phyloP scores from a whole-genome alignment of 1,284 basidiomycete species.

The Heterobasidion irregulare region DNA sequence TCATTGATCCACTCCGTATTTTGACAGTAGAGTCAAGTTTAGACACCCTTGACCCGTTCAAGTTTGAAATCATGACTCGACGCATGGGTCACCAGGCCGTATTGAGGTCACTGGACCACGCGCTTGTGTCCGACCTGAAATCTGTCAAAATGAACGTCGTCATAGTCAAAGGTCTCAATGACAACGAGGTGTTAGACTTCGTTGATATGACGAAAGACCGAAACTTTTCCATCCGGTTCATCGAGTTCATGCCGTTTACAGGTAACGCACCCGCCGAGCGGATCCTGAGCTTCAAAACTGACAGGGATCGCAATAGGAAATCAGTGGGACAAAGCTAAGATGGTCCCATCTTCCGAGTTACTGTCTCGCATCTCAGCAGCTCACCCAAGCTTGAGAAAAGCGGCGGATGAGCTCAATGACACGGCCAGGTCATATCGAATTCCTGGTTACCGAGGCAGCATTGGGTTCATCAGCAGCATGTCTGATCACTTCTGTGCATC shows the following conservation, averaged over 20 bases:
- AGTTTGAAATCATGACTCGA: slow-evolving; percentile 83
- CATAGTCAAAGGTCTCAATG: slow-evolving; percentile 76
- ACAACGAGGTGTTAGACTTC: slow-evolving; percentile 72
- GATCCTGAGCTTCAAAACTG: neutral
- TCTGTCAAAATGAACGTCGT: slow-evolving; percentile 81
- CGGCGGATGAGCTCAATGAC: slow-evolving; percentile 66
- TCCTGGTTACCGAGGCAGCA: slow-evolving; percentile 62
- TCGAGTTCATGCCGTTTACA: slow-evolving; percentile 92
- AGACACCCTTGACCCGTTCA: slow-evolving; percentile 82
- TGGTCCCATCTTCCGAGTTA: slow-evolving; percentile 67
- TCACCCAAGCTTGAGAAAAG: slow-evolving; percentile 44
- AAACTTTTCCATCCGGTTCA: slow-evolving; percentile 72
- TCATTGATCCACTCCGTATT: neutral
- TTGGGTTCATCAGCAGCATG: slow-evolving; percentile 90
- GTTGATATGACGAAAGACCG: slow-evolving; percentile 65
- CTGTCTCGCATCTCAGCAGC: slow-evolving; percentile 37
- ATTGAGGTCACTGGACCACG: slow-evolving; percentile 57
- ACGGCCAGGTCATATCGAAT: slow-evolving; percentile 77
- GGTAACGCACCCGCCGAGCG: slow-evolving; percentile 30
- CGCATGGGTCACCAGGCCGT: slow-evolving; percentile 71
- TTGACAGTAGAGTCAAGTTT: slow-evolving; percentile 35
- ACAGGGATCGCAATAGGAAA: slow-evolving; percentile 45
- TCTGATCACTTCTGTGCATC: slow-evolving; percentile 86
- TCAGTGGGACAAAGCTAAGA: slow-evolving; percentile 77
- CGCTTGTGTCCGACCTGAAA: slow-evolving; percentile 42